Percentiles rank a stretch among this genome's conserved stretches.
Evolutionary conservation across 495 filamentous ascomycete species (phyloP).

Genomic region (Aspergillus sclerotioniger): DNA sequence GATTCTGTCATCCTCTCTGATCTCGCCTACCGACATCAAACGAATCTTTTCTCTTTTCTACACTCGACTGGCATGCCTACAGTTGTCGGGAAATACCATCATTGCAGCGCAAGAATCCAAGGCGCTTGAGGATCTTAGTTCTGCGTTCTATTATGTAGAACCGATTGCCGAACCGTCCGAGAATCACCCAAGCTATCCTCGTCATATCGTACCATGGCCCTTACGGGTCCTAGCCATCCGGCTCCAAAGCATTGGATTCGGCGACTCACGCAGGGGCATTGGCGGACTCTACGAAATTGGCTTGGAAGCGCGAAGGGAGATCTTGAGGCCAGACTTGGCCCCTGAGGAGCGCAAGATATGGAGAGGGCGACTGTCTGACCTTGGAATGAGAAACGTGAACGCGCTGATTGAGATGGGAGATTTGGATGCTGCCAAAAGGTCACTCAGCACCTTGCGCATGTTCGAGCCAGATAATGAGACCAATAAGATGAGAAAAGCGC

Average conservation of each 20-base stretch:
- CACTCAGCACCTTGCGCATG: conserved; percentile 50
- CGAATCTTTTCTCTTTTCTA: conserved; percentile 77
- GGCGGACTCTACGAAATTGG: conserved; percentile 87
- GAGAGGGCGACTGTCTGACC: conserved; percentile 64
- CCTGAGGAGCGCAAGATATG: conserved; percentile 54
- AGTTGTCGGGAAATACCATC: conserved; percentile 64
- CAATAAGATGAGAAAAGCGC: conserved; percentile 49
- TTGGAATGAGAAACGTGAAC: conserved; percentile 76
- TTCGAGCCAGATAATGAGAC: conserved; percentile 34
- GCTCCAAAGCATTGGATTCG: conserved; percentile 79
- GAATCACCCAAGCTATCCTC: conserved; percentile 28
- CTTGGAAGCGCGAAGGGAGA: conserved; percentile 62
- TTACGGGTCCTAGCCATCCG: conserved; percentile 77
- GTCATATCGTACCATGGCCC: conserved; percentile 80
- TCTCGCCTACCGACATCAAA: conserved; percentile 54
- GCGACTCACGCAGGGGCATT: conserved; percentile 78
- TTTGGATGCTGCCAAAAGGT: conserved; percentile 67
- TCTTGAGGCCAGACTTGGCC: conserved; percentile 35
- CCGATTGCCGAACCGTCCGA: conserved; percentile 20
- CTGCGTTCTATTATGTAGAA: conserved; percentile 63
- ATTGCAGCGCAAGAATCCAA: conserved; percentile 86
- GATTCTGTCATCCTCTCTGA: conserved; percentile 43
- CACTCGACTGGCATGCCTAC: conserved; percentile 78
- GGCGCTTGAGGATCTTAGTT: conserved; percentile 75
- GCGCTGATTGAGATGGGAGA: conserved; percentile 91